Evolutionary conservation across 2,329 filamentous ascomycete species (phyloP).

Genomic region (Phoma sp.): DNA sequence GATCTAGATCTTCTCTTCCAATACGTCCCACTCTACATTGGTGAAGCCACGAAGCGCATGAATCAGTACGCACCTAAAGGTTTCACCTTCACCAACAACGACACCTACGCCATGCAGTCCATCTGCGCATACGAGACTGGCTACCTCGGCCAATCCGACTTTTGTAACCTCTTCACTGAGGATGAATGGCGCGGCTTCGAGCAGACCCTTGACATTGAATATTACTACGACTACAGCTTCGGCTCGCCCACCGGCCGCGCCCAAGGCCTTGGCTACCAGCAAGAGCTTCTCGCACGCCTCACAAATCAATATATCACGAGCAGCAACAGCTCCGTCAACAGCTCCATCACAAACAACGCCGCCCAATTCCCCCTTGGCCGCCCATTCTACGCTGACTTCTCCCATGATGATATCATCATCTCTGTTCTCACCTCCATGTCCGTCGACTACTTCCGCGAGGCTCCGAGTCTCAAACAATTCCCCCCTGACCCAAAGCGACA

Average conservation of each 20-base stretch:
- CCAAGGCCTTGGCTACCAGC: neutral
- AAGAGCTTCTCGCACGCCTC: neutral
- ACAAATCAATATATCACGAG: neutral
- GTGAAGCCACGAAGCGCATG: neutral
- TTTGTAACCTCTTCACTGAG: neutral
- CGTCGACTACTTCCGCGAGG: neutral
- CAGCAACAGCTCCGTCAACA: neutral
- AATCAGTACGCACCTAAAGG: neutral
- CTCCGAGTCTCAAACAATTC: neutral
- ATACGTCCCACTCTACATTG: neutral
- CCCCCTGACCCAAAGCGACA: neutral
- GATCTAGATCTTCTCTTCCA: neutral
- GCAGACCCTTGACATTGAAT: neutral
- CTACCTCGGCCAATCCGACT: neutral
- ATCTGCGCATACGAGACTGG: neutral
- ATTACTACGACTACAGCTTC: neutral
- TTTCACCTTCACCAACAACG: neutral
- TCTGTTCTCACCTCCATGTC: neutral
- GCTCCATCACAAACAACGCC: neutral
- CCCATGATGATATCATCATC: neutral
- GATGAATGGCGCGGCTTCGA: neutral
- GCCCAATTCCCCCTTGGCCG: neutral
- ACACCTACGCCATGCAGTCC: neutral
- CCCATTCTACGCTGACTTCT: neutral
- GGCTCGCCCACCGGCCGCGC: neutral